A percentile compares a stretch with the other conserved stretches of the same genome.
These are phyloP conservation scores for Pseudoscleropodium purum DNA, from an alignment of 225 moss, liverwort and hornwort genomes.

Conservation along the genomic window DNA sequence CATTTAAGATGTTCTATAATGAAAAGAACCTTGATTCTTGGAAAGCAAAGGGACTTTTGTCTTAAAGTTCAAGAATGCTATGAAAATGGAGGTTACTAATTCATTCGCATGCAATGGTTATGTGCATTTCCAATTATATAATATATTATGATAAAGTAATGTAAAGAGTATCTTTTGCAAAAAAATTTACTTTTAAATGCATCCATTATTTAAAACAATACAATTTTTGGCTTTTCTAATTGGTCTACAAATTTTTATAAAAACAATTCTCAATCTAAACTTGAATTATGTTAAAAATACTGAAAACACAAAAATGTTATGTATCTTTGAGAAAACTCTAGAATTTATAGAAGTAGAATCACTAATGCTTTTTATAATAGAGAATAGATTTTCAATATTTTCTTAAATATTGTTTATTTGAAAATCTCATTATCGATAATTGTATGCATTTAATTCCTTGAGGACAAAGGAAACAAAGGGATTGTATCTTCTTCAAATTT, in stretches of 20 bases:
- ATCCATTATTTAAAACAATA: neutral
- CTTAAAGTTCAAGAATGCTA: neutral
- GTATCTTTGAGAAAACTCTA: neutral
- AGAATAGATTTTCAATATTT: neutral
- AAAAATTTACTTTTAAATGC: neutral
- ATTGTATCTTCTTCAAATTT: too few relatives aligned
- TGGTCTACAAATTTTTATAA: neutral
- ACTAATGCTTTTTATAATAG: neutral
- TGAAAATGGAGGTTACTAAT: neutral
- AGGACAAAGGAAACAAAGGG: too few relatives aligned
- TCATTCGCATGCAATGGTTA: neutral
- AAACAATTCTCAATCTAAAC: neutral
- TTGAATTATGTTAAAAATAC: accelerated
- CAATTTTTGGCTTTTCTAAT: neutral
- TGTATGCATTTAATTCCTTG: neutral
- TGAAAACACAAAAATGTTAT: neutral
- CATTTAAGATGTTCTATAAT: neutral
- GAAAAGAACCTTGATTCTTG: neutral
- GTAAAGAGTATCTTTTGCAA: neutral
- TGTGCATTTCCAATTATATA: too few relatives aligned
- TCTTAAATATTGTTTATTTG: too few relatives aligned
- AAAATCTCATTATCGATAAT: too few relatives aligned
- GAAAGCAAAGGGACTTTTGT: accelerated
- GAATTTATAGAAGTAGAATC: neutral
- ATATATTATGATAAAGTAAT: neutral